These are phyloP conservation scores for Irpex sp. DNA, from an alignment of 1,284 basidiomycete genomes.

Conservation along the genomic window DNA sequence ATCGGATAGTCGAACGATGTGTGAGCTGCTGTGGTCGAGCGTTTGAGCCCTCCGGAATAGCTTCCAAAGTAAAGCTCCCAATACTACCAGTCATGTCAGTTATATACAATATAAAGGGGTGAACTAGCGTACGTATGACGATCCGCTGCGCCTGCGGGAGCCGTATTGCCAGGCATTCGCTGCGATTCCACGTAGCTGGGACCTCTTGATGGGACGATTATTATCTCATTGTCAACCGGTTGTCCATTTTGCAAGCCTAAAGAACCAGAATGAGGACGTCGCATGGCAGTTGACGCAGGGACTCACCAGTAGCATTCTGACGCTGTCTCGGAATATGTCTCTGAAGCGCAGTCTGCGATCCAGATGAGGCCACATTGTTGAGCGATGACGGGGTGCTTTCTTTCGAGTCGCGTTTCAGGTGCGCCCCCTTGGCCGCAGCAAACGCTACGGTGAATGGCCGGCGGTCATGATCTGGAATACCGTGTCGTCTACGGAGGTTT, in stretches of 20 bases:
- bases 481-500: slow-evolving; percentile 65
- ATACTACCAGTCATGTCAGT: neutral
- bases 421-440: slow-evolving; percentile 55
- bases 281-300: neutral
- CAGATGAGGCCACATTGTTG: slow-evolving; percentile 3
- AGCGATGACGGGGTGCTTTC: slow-evolving; percentile 4
- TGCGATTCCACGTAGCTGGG: slow-evolving; percentile 7
- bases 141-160: slow-evolving; percentile 6
- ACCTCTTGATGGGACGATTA: neutral
- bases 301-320: neutral
- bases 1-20: neutral
- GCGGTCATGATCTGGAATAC: slow-evolving; percentile 76
- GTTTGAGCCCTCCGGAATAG: neutral
- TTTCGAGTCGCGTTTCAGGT: slow-evolving; percentile 34
- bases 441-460: slow-evolving; percentile 83
- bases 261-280: neutral
- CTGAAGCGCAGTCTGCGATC: neutral
- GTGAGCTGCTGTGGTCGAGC: neutral
- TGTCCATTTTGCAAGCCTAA: neutral
- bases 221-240: neutral
- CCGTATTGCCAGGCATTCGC: slow-evolving; percentile 6
- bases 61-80: neutral
- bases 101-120: neutral
- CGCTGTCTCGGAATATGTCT: neutral
- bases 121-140: neutral